Evolutionary conservation across 345 rosid species (phyloP).

Genomic region (Excoecaria agallocha): DNA sequence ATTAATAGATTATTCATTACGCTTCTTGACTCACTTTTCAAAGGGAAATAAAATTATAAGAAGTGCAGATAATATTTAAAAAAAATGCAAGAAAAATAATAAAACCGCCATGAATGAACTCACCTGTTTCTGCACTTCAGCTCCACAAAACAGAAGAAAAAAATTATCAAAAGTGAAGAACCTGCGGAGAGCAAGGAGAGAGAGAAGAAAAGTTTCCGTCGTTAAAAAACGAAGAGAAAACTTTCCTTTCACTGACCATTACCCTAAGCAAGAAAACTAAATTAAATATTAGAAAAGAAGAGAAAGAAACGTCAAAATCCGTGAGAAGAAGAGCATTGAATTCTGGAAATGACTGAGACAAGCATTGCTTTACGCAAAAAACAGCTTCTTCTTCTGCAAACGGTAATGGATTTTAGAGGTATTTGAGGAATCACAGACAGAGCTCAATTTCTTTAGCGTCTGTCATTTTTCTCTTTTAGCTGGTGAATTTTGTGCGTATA

Average conservation of each 20-base stretch:
- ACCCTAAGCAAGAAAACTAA: slow-evolving; percentile 1
- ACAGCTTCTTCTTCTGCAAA: slow-evolving; percentile 22
- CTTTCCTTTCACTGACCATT: slow-evolving; percentile 20
- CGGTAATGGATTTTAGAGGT: slow-evolving; percentile 18
- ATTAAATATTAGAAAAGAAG: neutral
- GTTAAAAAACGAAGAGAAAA: neutral
- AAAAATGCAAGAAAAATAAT: slow-evolving; percentile 11
- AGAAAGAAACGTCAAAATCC: slow-evolving; percentile 23
- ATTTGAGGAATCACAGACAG: slow-evolving; percentile 1
- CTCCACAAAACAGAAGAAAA: neutral
- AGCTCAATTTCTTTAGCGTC: neutral
- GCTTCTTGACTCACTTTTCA: slow-evolving; percentile 44
- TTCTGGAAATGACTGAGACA: slow-evolving; percentile 38
- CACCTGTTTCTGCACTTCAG: neutral
- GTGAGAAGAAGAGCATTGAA: slow-evolving; percentile 33
- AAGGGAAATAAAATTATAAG: slow-evolving; percentile 20
- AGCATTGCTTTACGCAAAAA: slow-evolving; percentile 40
- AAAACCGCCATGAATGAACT: slow-evolving; percentile 5
- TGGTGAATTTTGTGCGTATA: slow-evolving; percentile 15
- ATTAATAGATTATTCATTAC: slow-evolving; percentile 42
- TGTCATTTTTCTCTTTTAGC: neutral
- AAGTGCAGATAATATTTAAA: slow-evolving; percentile 10
- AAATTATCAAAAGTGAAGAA: neutral
- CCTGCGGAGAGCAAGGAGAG: slow-evolving; percentile 14
- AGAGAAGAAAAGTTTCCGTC: neutral